Percentiles rank a stretch among this genome's conserved stretches.
These are phyloP conservation scores for Triticum dicoccoides DNA, from an alignment of 176 grass and related monocot species.

Conservation along the genomic window DNA sequence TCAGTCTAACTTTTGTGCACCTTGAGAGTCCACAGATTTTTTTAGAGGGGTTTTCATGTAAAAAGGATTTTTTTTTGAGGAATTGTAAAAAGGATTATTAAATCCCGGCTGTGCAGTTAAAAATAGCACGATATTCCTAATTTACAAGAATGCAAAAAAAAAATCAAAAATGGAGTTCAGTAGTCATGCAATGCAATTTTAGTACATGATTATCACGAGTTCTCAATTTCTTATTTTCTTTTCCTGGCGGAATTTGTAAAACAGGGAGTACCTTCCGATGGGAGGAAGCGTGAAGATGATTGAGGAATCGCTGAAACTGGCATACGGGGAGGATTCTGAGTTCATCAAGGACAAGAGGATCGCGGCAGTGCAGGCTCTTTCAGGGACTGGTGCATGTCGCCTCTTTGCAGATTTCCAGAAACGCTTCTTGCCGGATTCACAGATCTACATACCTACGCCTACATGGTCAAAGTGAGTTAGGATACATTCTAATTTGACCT, in stretches of 20 bases:
- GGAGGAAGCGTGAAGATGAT: slow-evolving; percentile 90
- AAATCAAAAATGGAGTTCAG: neutral
- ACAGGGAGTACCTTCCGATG: slow-evolving; percentile 96
- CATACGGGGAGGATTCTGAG: slow-evolving; percentile 82
- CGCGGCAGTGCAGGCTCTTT: slow-evolving; percentile 84
- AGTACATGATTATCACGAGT: neutral
- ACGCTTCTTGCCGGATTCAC: slow-evolving; percentile 79
- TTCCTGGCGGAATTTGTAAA: neutral
- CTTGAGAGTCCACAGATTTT: neutral
- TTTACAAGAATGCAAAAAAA: neutral
- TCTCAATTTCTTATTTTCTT: neutral
- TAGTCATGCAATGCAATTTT: neutral
- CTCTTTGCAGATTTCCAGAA: slow-evolving; percentile 98
- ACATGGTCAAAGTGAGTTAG: slow-evolving; percentile 89
- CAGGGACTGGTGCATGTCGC: slow-evolving; percentile 88
- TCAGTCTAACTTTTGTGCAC: neutral
- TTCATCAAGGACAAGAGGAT: slow-evolving; percentile 90
- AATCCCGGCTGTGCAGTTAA: too few species aligned
- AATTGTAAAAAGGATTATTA: too few species aligned
- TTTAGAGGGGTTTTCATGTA: neutral
- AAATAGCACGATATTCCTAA: neutral
- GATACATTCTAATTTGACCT: neutral
- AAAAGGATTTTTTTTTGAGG: too few species aligned
- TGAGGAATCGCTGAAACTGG: slow-evolving; percentile 77
- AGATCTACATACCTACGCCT: slow-evolving; percentile 90